A percentile compares a stretch with the other conserved stretches of the same genome.
These are phyloP conservation scores for Cyberlindnera amylophila DNA, from an alignment of 805 yeast genomes.

Conservation along the genomic window DNA sequence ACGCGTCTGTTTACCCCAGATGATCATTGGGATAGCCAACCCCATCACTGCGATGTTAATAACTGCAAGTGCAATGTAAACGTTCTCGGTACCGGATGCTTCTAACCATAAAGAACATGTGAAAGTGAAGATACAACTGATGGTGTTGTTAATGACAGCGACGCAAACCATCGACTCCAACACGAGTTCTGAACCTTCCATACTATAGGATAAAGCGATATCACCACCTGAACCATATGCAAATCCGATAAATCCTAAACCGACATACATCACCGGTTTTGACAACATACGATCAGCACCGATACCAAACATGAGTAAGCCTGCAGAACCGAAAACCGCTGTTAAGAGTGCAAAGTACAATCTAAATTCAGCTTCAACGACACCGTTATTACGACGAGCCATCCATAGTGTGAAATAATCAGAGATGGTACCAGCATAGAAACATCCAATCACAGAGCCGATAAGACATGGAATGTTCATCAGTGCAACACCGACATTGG, in stretches of 20 bases:
- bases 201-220: slow-evolving; percentile 60
- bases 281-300: slow-evolving; percentile 55
- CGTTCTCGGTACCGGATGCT: slow-evolving; percentile 51
- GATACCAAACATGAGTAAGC: slow-evolving; percentile 61
- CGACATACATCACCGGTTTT: slow-evolving; percentile 54
- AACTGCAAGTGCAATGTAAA: slow-evolving; percentile 58
- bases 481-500: slow-evolving; percentile 63
- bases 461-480: slow-evolving; percentile 71
- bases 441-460: slow-evolving; percentile 64
- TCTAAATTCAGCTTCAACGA: slow-evolving; percentile 64
- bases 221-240: slow-evolving; percentile 73
- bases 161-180: slow-evolving; percentile 72
- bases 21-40: slow-evolving; percentile 52
- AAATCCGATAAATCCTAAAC: slow-evolving; percentile 61
- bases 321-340: slow-evolving; percentile 55
- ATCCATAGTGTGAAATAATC: slow-evolving; percentile 59
- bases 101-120: slow-evolving; percentile 59
- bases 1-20: slow-evolving; percentile 59
- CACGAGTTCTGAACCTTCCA: slow-evolving; percentile 70
- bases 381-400: slow-evolving; percentile 57
- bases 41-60: slow-evolving; percentile 57
- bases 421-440: slow-evolving; percentile 57
- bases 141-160: slow-evolving; percentile 55
- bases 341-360: slow-evolving; percentile 54
- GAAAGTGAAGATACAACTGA: slow-evolving; percentile 65